Percentiles rank a stretch among this genome's conserved stretches.
phyloP scores from a whole-genome alignment of 1,284 basidiomycete genomes.

The Chondrostereum purpureum region DNA sequence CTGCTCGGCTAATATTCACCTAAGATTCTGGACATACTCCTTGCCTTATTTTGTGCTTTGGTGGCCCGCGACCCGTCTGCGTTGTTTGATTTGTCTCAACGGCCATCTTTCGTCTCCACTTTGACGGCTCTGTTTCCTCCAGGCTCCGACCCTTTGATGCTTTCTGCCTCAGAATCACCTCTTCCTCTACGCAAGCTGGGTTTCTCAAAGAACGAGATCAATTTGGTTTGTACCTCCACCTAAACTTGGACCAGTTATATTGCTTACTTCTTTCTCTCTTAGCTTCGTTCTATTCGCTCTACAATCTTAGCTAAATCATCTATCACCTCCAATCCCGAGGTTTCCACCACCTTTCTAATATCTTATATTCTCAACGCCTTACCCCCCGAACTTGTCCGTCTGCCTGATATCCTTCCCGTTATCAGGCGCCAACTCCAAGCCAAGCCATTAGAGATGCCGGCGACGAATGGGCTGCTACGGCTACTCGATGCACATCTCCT shows the following conservation, averaged over 20 bases:
- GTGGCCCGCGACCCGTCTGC: slow-evolving; percentile 50
- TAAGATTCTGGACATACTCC: slow-evolving; percentile 55
- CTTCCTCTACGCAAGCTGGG: slow-evolving; percentile 37
- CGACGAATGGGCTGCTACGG: slow-evolving; percentile 46
- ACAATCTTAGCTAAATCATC: slow-evolving; percentile 41
- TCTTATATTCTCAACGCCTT: slow-evolving; percentile 8
- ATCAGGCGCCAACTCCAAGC: background rate
- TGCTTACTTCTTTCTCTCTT: no score
- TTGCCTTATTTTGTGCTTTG: slow-evolving; percentile 52
- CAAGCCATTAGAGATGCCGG: slow-evolving; percentile 28
- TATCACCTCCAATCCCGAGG: no score
- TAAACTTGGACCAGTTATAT: no score
- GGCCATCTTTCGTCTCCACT: slow-evolving; percentile 25
- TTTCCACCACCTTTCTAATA: slow-evolving; percentile 30
- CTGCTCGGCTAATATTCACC: slow-evolving; percentile 9
- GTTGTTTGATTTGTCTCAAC: slow-evolving; percentile 44
- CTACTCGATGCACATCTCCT: slow-evolving; percentile 60
- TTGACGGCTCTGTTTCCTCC: slow-evolving; percentile 41
- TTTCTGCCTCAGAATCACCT: slow-evolving; percentile 20
- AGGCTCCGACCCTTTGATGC: slow-evolving; percentile 15
- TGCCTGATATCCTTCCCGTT: background rate
- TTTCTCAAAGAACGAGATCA: slow-evolving; percentile 41
- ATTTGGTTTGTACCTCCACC: slow-evolving; percentile 34
- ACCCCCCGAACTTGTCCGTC: slow-evolving; percentile 8
- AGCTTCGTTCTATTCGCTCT: slow-evolving; percentile 41